Base-by-base conservation (phyloP, 345 rosid species). In the Populus pruinosa region DNA sequence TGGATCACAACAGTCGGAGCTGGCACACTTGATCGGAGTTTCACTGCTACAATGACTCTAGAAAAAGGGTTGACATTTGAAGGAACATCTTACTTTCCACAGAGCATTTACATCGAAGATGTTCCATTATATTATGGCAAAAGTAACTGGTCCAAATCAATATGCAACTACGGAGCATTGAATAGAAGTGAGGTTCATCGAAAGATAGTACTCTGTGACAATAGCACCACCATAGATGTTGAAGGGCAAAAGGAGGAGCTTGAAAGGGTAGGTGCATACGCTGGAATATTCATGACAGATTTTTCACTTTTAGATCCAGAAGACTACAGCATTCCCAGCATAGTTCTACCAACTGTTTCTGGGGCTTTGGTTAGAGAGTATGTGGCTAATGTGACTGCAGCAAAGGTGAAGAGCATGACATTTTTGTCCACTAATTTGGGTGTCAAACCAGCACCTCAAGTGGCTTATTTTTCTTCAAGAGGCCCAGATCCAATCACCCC, bases 381-480 rank as follows among this genome's bases (percentile, higher is more conserved):
- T 17, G 20, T 64, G 23, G 63, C 21, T 2, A 53, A 17, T 13
- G 17, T n/a, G 8, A 50, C 55, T 23, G n/a, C 38, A 20, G 59
- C 87, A 49, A 85, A 72, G 49, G 85, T 85, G 27, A 82, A 77
- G 70, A 44, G 33, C 38, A 64, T 84, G 72, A 78, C 44, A 59
- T 89, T 89, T 47, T 23, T 56, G 62, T 55, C 63, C 55, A 87
- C 90, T 41, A 80, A 76, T 35, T 69, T 80, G 11, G 83, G 87
- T 2, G 47, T 62, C 8, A 75, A 35, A 9, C 86, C 88, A 50
- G 89, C 96, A 27, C 94, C 97, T 16, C 70, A 88, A 18, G 87
- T 91, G 69, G 93, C 93, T 4, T 21, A 14, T 39, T 93, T 89
- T 81, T 91, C 96, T 20, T 91, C 94, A 13, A 84, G 91, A 80